Conservation (phyloP, 176 grass and related monocot species). For the Cenchrus fungigraminus region DNA sequence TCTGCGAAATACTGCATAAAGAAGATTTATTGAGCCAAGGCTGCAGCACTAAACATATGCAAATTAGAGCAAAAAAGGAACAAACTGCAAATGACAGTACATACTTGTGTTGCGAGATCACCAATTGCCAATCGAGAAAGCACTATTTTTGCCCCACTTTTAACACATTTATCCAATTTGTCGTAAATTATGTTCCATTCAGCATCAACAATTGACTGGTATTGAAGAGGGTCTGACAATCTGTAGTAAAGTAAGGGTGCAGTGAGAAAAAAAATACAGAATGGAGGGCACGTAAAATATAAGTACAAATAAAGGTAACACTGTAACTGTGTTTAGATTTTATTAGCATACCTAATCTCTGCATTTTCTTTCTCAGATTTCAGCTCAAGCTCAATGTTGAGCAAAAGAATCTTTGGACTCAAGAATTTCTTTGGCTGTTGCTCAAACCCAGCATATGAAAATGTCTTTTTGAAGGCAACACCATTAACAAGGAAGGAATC, state of each 20-base stretch:
- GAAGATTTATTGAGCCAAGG: background rate
- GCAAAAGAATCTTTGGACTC: constrained; percentile 72
- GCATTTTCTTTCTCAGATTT: constrained; percentile 97
- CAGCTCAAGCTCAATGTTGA: constrained; percentile 82
- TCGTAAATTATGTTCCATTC: constrained; percentile 99
- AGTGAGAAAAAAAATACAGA: background rate
- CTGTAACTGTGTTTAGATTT: background rate
- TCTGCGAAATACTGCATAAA: constrained; percentile 81
- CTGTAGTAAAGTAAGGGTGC: constrained; percentile 30
- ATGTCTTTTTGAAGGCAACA: constrained; percentile 88
- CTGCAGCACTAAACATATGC: background rate
- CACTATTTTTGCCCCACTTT: constrained; percentile 83
- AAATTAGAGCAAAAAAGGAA: background rate
- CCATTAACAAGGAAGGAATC: constrained; percentile 90
- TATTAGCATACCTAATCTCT: constrained; percentile 65
- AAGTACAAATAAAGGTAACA: background rate
- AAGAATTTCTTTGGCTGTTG: constrained; percentile 85
- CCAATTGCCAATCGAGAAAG: constrained; percentile 76
- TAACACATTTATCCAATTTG: constrained; percentile 94
- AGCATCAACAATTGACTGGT: constrained; percentile 96
- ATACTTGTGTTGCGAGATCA: constrained; percentile 84
- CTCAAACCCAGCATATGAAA: constrained; percentile 91
- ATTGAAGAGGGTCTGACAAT: constrained; percentile 73
- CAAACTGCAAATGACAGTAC: background rate
- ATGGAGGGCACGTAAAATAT: background rate